A percentile compares a stretch with the other conserved stretches of the same genome.
These are phyloP conservation scores for Trametes cingulata DNA, from an alignment of 768 basidiomycete genomes.

Conservation along the genomic window DNA sequence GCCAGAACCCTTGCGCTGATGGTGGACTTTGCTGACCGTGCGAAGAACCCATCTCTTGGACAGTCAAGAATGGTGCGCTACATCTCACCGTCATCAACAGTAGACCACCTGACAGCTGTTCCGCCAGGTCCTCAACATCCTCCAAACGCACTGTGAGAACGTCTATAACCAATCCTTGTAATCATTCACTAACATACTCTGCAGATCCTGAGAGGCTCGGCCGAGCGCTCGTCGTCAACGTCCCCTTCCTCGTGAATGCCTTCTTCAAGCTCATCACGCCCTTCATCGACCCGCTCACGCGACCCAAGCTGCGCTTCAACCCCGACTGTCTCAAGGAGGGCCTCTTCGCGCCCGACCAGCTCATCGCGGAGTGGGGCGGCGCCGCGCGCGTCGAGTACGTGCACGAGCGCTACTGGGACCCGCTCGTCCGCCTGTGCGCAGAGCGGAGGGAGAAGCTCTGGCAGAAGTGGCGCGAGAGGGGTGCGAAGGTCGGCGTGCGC, in stretches of 20 bases:
- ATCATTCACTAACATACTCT: not conserved
- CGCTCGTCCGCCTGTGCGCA: conserved; percentile 55
- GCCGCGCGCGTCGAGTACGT: conserved; percentile 65
- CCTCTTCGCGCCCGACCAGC: conserved; percentile 67
- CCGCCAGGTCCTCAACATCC: conserved; percentile 44
- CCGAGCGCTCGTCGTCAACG: conserved; percentile 67
- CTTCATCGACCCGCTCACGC: conserved; percentile 82
- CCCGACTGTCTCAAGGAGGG: conserved; percentile 64
- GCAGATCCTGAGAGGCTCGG: conserved; percentile 80
- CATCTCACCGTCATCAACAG: conserved; percentile 3
- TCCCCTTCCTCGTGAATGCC: conserved; percentile 74
- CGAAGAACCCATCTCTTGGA: conserved; percentile 52
- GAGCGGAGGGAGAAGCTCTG: conserved; percentile 51
- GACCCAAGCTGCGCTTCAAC: conserved; percentile 75
- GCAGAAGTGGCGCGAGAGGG: conserved; percentile 66
- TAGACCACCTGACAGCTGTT: not conserved
- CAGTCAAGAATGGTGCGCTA: conserved; percentile 42
- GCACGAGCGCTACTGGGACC: conserved; percentile 76
- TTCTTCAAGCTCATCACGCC: conserved; percentile 81
- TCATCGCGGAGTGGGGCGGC: conserved; percentile 77
- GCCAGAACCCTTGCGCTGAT: conserved; percentile 66
- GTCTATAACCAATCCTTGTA: too few relatives aligned
- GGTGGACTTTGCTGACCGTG: conserved; percentile 76
- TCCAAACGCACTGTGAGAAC: conserved; percentile 64
- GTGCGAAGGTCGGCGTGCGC: conserved; percentile 67